Base-by-base conservation (phyloP, 495 filamentous ascomycete genomes). In the Glonium stellatum region DNA sequence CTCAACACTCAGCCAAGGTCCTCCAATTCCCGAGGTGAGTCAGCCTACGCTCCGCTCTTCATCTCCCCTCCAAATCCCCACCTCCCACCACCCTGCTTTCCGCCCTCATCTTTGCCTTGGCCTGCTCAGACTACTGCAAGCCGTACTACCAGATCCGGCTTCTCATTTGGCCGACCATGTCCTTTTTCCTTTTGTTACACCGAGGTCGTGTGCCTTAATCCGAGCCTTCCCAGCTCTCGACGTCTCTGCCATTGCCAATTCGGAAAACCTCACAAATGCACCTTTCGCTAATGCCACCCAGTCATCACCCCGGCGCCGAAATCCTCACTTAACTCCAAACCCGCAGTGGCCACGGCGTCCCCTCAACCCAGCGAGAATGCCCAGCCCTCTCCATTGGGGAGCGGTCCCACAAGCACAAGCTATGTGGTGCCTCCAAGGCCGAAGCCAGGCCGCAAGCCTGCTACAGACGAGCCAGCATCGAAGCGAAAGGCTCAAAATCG, bases 401-500 rank as follows among this genome's bases (percentile, higher is more conserved):
- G 56, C 18, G 67, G 65, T 44, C 68, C 68, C 54, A 63, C 54
- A 44, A 66, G 62, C 50, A 25, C 48, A 13, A 59, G 27, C 57
- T 59, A 58, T 60, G 46, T 54, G 18, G 42, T 70, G 12, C 68
- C 66, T 12, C 57, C 62, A 44, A 66, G 62, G 4, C 66, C 64
- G 5, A 66, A 69, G 55, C 66, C 68, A 9, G 66, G 66, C 1
- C 66, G 66, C 18, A 70, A 70, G 61, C 59, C 68, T n/a, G 68
- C 66, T 5, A 68, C 62, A n/a, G 68, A 70, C 41, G 57, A 62
- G 60, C 65, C 62, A 8, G 52, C 55, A 12, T 55, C 55, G 13
- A 68, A 69, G 56, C 66, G 68, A 35, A 66, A 69, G 54, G 63
- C 59, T 8, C 68, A 70, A 61, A 70, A 70, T 49, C 59, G 68